Conservation (phyloP, 2,329 filamentous ascomycete genomes). For the Fusarium pininemorale region DNA sequence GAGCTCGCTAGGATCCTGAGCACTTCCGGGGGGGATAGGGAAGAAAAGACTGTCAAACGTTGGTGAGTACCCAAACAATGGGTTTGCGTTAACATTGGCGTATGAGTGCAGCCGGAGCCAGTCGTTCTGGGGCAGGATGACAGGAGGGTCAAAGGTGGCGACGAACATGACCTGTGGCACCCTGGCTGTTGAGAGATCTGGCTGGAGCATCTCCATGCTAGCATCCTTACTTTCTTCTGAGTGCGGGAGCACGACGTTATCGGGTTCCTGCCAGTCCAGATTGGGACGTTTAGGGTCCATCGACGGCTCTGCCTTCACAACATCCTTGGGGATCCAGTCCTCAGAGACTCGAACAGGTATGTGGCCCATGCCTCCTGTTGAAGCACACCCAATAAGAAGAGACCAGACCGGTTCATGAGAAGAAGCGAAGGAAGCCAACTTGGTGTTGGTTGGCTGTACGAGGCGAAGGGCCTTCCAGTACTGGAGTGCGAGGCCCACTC, state of each 20-base stretch:
- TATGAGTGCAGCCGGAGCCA: conserved; percentile 70
- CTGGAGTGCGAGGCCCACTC: conserved; percentile 75
- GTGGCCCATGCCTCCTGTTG: conserved; percentile 57
- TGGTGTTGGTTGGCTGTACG: conserved; percentile 50
- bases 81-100: conserved; percentile 57
- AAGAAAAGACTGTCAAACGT: conserved; percentile 69
- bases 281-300: conserved; percentile 55
- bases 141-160: conserved; percentile 76
- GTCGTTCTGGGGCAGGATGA: conserved; percentile 72
- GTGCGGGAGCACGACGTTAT: conserved; percentile 66
- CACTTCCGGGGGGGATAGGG: conserved; percentile 58
- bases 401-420: conserved; percentile 67
- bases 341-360: conserved; percentile 75
- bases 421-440: conserved; percentile 50
- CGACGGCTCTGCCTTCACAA: conserved; percentile 66
- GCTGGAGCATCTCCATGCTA: conserved; percentile 62
- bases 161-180: conserved; percentile 79
- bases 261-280: conserved; percentile 78
- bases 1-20: conserved; percentile 66
- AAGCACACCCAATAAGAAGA: conserved; percentile 72
- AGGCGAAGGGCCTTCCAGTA: conserved; percentile 77
- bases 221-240: conserved; percentile 59
- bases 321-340: conserved; percentile 74
- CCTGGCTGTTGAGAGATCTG: conserved; percentile 56
- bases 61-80: conserved; percentile 48